A percentile compares a stretch with the other conserved stretches of the same genome.
Evolutionary conservation across 179 eudicot genomes (phyloP).

Genomic region (Vitellaria paradoxa): DNA sequence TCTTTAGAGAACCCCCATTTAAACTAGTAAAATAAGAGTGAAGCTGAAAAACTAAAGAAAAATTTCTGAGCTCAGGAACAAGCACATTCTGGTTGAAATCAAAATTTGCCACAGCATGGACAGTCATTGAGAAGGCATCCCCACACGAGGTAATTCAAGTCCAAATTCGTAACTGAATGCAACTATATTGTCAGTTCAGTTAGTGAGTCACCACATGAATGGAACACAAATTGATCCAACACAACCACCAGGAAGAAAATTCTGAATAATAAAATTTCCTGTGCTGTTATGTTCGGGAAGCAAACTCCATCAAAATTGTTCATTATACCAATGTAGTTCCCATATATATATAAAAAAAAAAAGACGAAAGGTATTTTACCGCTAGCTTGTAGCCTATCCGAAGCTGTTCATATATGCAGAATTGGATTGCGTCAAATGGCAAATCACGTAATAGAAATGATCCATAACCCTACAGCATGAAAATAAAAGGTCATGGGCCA

Average conservation of each 20-base stretch:
- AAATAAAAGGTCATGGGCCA: constrained; percentile 6
- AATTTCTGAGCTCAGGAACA: not conserved
- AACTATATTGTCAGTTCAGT: not conserved
- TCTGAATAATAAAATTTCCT: not conserved
- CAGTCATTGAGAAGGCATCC: not conserved
- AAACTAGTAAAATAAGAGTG: not conserved
- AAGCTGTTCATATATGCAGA: constrained; percentile 89
- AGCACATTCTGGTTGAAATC: not conserved
- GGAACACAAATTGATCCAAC: not conserved
- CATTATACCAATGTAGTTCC: not conserved
- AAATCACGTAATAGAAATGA: constrained; percentile 86
- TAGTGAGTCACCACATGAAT: not conserved
- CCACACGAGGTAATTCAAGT: too few species aligned
- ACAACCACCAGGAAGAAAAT: constrained; percentile 5
- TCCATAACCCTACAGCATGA: constrained; percentile 65
- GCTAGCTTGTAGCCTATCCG: constrained; percentile 82
- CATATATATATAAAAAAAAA: not conserved
- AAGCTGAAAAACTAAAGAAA: not conserved
- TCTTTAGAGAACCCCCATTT: too few species aligned
- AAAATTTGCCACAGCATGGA: not conserved
- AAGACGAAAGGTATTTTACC: constrained; percentile 35
- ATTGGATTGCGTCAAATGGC: constrained; percentile 94
- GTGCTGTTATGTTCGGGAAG: not conserved
- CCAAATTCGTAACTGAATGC: too few species aligned
- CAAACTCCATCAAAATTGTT: not conserved